These are phyloP conservation scores for Emergomyces pasteurianus DNA, from an alignment of 2,329 filamentous ascomycete genomes.

Conservation along the genomic window DNA sequence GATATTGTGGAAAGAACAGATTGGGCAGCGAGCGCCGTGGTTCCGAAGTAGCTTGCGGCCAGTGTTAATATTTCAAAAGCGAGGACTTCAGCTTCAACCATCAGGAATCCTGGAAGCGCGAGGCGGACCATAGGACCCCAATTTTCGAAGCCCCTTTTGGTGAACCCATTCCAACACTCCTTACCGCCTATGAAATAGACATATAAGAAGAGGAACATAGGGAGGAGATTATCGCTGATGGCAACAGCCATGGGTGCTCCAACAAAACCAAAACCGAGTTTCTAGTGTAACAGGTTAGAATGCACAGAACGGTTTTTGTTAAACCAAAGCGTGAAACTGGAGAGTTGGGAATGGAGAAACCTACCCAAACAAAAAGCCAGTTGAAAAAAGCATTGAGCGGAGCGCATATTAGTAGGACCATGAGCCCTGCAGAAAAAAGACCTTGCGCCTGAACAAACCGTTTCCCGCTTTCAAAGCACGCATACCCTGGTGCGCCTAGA, in stretches of 20 bases:
- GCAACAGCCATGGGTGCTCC: conserved; percentile 69
- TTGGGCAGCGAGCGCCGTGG: conserved; percentile 73
- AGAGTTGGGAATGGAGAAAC: conserved; percentile 10
- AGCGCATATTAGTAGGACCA: conserved; percentile 70
- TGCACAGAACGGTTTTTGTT: neutral
- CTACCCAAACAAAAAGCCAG: conserved; percentile 65
- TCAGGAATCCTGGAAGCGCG: conserved; percentile 77
- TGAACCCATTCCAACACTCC: conserved; percentile 73
- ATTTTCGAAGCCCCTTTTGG: conserved; percentile 55
- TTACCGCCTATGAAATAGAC: conserved; percentile 58
- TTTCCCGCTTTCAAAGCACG: conserved; percentile 66
- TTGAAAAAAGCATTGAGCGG: conserved; percentile 72
- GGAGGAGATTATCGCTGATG: conserved; percentile 63
- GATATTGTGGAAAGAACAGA: conserved; percentile 70
- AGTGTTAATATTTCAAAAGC: conserved; percentile 87
- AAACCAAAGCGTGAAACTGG: neutral
- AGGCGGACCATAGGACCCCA: conserved; percentile 80
- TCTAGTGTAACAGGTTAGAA: conserved; percentile 18
- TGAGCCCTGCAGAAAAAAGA: conserved; percentile 70
- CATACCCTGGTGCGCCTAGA: conserved; percentile 61
- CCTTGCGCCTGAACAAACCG: conserved; percentile 83
- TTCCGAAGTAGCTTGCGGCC: conserved; percentile 66
- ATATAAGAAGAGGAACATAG: conserved; percentile 60
- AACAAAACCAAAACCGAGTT: conserved; percentile 55
- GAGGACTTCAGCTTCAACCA: conserved; percentile 88